phyloP scores from a whole-genome alignment of 2,329 filamentous ascomycete genomes.

The Aspergillus sp. region DNA sequence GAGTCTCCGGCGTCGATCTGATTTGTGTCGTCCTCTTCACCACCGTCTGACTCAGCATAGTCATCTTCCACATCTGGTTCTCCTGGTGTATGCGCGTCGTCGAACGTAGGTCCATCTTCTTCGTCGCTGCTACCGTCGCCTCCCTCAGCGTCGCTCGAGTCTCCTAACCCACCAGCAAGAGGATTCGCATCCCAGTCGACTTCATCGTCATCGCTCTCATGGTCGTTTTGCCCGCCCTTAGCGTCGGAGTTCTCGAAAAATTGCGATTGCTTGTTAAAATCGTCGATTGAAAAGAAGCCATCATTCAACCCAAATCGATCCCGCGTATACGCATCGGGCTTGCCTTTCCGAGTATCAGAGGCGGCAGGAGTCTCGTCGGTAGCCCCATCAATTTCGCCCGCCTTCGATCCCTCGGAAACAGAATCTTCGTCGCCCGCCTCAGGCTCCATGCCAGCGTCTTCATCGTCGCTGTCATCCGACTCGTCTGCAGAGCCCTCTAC shows the following conservation, averaged over 20 bases:
- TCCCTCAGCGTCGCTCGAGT: conserved; percentile 30
- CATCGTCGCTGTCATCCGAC: conserved; percentile 6
- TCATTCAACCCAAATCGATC: conserved; percentile 87
- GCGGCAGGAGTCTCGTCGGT: conserved; percentile 14
- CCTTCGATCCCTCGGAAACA: conserved; percentile 5
- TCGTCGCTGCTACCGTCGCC: conserved; percentile 52
- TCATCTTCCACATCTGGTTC: conserved; percentile 57
- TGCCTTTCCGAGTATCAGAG: conserved; percentile 16
- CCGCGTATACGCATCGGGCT: conserved; percentile 50
- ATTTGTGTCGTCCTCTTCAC: conserved; percentile 51
- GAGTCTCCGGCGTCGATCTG: conserved; percentile 69
- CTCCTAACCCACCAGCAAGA: conserved; percentile 33
- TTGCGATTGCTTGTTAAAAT: conserved; percentile 91
- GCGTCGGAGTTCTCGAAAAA: conserved; percentile 80
- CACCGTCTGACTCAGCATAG: conserved; percentile 41
- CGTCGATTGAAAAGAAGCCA: conserved; percentile 94
- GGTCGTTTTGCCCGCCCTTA: conserved; percentile 62
- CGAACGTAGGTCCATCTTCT: conserved; percentile 75
- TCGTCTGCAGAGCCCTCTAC: conserved; percentile 8
- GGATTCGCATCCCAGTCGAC: conserved; percentile 85
- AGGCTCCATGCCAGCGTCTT: conserved; percentile 8
- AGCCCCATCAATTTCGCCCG: conserved; percentile 6
- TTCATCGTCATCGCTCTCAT: conserved; percentile 66
- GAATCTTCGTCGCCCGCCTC: conserved; percentile 4
- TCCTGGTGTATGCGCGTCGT: conserved; percentile 64